Evolutionary conservation across 768 basidiomycete genomes (phyloP).

Genomic region (Lactarius hengduanensis): DNA sequence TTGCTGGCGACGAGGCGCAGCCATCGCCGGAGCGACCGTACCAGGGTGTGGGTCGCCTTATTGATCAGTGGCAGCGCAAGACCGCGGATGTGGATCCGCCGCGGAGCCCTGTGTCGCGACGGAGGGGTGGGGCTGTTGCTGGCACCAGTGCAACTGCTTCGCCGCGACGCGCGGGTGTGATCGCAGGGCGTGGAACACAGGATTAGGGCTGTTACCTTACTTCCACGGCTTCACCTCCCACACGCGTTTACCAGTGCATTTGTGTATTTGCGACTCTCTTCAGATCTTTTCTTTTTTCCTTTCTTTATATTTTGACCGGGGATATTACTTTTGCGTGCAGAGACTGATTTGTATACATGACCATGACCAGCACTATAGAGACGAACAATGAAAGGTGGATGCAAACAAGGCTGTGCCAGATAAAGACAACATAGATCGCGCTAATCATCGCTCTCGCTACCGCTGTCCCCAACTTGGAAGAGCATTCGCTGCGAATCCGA

Average conservation of each 20-base stretch:
- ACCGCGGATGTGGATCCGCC: constrained; percentile 55
- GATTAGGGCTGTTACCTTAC: constrained; percentile 3
- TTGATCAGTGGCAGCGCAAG: constrained; percentile 87
- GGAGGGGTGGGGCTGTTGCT: constrained; percentile 31
- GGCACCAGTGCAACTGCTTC: constrained; percentile 15
- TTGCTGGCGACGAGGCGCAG: constrained; percentile 34
- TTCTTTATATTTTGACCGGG: not conserved
- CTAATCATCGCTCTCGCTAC: constrained; percentile 25
- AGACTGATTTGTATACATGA: constrained; percentile 17
- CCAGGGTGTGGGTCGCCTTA: constrained; percentile 79
- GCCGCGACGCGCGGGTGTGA: constrained; percentile 24
- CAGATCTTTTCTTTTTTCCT: not conserved
- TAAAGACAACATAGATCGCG: not conserved
- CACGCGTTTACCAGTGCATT: not conserved
- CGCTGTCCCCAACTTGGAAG: constrained; percentile 25
- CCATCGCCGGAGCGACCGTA: constrained; percentile 75
- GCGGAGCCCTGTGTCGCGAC: constrained; percentile 38
- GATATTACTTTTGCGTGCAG: constrained; percentile 9
- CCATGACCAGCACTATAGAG: constrained; percentile 7
- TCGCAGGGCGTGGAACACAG: constrained; percentile 22
- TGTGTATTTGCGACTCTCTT: constrained; percentile 1
- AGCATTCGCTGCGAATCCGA: constrained; percentile 21
- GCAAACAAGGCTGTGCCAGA: not conserved
- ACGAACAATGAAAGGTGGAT: not conserved
- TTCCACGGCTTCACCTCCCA: not conserved